Conservation (phyloP, 257 asterid genomes). For the Solanum phureja region DNA sequence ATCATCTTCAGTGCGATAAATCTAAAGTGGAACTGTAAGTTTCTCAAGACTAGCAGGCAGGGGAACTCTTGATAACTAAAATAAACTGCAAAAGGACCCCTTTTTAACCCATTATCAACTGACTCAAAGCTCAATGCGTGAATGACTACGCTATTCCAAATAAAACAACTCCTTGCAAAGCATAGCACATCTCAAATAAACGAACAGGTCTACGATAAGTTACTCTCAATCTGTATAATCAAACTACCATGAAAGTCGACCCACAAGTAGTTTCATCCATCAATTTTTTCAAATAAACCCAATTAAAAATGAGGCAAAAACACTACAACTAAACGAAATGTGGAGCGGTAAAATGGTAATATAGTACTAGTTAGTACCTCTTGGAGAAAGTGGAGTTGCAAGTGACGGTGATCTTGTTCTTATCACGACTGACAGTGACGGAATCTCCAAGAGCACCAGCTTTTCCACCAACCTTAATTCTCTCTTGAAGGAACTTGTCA, state of each 20-base stretch:
- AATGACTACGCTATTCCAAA: neutral
- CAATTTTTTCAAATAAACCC: neutral
- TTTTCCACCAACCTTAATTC: constrained; percentile 60
- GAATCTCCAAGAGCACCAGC: constrained; percentile 62
- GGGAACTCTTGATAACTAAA: neutral
- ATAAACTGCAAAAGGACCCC: neutral
- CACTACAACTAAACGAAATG: neutral
- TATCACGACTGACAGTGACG: constrained; percentile 42
- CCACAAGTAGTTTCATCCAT: neutral
- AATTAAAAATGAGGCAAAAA: constrained; percentile 6
- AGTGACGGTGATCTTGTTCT: constrained; percentile 46
- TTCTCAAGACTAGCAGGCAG: neutral
- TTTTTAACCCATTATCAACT: neutral
- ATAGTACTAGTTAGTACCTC: constrained; percentile 18
- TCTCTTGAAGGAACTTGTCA: constrained; percentile 56
- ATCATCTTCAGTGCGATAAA: neutral
- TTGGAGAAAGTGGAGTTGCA: constrained; percentile 42
- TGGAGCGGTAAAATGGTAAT: neutral
- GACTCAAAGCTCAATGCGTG: neutral
- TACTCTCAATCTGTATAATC: neutral
- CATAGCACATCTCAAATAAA: no score
- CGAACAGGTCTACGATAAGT: neutral
- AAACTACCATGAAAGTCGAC: neutral
- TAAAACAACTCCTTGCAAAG: neutral
- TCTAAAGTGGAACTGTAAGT: neutral